Percentiles rank a stretch among this genome's conserved stretches.
Conservation (phyloP, 352 stramenopile species). For the Pythium insidiosum region DNA sequence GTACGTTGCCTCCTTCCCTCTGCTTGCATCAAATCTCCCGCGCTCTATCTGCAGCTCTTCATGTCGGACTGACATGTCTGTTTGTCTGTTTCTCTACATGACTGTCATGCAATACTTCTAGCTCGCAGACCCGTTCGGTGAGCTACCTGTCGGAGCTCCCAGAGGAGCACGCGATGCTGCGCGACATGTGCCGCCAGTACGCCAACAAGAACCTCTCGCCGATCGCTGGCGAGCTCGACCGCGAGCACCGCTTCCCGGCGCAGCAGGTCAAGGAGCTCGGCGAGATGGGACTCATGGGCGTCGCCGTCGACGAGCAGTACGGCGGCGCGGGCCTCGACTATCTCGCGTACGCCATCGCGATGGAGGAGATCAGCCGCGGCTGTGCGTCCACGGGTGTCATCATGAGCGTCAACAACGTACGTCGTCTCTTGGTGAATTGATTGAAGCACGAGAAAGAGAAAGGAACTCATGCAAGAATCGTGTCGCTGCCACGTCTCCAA, state of each 20-base stretch:
- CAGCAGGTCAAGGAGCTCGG: constrained; percentile 81
- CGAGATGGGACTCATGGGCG: constrained; percentile 95
- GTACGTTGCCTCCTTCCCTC: constrained; percentile 18
- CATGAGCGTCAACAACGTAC: constrained; percentile 92
- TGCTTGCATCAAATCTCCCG: too few species aligned
- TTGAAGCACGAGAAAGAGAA: too few species aligned
- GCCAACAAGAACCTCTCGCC: constrained; percentile 91
- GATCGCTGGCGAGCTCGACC: constrained; percentile 87
- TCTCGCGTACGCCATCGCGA: constrained; percentile 95
- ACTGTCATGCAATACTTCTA: neutral
- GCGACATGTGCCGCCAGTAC: constrained; percentile 94
- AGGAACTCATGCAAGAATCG: too few species aligned
- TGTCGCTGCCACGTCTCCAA: too few species aligned
- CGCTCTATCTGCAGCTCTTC: too few species aligned
- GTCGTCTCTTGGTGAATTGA: constrained; percentile 4
- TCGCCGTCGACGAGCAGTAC: constrained; percentile 86
- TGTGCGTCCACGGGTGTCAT: constrained; percentile 95
- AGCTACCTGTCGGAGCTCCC: constrained; percentile 71
- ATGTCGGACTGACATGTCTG: too few species aligned
- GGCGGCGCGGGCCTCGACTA: constrained; percentile 93
- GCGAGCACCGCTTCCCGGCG: constrained; percentile 78
- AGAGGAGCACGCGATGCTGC: constrained; percentile 95
- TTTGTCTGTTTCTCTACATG: neutral
- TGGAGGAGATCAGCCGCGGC: constrained; percentile 96
- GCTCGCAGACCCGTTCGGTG: constrained; percentile 29